Evolutionary conservation across 2,329 filamentous ascomycete genomes (phyloP), one percentile per base, ranked within the genome.

Genomic region (Thelonectria olida): DNA sequence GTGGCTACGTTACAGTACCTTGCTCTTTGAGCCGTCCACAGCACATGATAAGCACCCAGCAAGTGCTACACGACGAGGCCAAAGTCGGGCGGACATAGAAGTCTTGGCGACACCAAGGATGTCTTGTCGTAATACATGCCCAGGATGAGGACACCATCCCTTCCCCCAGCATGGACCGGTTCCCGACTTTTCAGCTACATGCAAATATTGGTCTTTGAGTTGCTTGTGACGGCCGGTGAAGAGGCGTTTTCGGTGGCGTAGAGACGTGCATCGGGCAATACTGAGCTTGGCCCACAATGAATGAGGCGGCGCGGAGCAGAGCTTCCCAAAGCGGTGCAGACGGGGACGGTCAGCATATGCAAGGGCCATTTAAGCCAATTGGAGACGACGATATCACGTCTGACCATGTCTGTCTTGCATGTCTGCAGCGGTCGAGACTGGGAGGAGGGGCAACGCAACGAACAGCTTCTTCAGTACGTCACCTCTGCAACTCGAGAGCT

Each of bases 311-410:
- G 19, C 51, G 51, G 34, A 20, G 17, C 17, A 54, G 36, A 51
- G 48, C 49, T 62, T 36, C 45, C 60, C 42, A 27, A 59, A 54
- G 10, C 13, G 55, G 60, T 41, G 41, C 55, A 52, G 42, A 58
- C 25, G 41, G 47, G 47, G 60, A 53, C 22, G 12, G 22, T 57
- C 23, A 55, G 39, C 36, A 54, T 23, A 25, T 41, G 41, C 56
- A 49, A 44, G 50, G 50, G 34, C 2, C 20, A 2, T 19, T 27
- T 8, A 48, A 36, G 38, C 60, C 60, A 65, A 65, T 63, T 44
- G 39, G 34, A 49, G 15, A 20, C n/a, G 42, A 8, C 22, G 15
- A 23, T 17, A 52, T 63, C 28, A 4, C 7, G 31, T 51, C 54
- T 60, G 62, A 57, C 59, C 62, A 57, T 54, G 50, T 28, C 39